Percentiles rank a stretch among this genome's conserved stretches.
Evolutionary conservation across 1,139 yeast genomes (phyloP).

Genomic region (Pichia sp.): DNA sequence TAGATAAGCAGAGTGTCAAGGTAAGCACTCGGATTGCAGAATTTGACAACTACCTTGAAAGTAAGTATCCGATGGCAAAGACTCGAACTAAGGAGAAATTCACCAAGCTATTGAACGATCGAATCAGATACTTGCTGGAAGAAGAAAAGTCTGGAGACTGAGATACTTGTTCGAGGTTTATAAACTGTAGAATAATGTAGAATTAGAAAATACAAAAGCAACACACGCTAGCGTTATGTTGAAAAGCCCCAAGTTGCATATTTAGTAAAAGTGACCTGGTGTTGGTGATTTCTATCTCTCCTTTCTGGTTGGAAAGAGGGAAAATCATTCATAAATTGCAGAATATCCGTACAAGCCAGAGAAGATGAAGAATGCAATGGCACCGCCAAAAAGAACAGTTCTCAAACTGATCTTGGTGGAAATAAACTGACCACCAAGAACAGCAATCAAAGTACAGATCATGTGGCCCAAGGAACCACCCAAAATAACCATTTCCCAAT

Average conservation of each 20-base stretch:
- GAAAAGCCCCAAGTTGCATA: no score
- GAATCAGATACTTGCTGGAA: conserved; percentile 18
- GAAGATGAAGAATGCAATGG: conserved; percentile 76
- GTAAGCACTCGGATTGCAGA: conserved; percentile 11
- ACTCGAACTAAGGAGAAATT: conserved; percentile 21
- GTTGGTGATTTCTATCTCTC: conserved; percentile 1
- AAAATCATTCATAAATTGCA: conserved; percentile 36
- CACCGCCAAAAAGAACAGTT: conserved; percentile 87
- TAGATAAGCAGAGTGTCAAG: no score
- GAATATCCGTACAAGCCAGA: conserved; percentile 73
- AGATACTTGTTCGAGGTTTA: no score
- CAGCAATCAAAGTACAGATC: conserved; percentile 89
- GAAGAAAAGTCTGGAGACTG: background rate
- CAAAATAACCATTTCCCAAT: conserved; percentile 80
- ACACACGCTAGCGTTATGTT: no score
- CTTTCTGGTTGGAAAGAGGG: no score
- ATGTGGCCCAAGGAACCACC: conserved; percentile 93
- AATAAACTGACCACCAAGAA: conserved; percentile 82
- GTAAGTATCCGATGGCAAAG: conserved; percentile 9
- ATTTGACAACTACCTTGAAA: conserved; percentile 16
- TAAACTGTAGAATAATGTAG: no score
- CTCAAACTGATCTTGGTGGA: conserved; percentile 89
- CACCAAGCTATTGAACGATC: conserved; percentile 32
- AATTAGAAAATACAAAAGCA: no score
- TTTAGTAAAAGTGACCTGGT: no score